Evolutionary conservation across 2,329 filamentous ascomycete genomes (phyloP).

Genomic region (Aspergillus clavatus): DNA sequence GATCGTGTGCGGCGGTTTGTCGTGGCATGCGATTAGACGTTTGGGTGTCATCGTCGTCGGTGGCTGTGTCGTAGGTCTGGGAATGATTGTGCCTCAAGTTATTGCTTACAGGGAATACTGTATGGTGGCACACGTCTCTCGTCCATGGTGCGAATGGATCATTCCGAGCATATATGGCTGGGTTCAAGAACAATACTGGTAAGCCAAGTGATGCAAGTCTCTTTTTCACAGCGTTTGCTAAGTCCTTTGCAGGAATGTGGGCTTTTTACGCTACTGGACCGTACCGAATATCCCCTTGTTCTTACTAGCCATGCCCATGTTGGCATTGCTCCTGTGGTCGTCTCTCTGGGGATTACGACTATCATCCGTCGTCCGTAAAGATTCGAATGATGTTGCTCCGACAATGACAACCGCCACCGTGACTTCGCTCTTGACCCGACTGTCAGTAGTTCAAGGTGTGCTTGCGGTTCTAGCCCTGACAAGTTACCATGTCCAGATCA

Average conservation of each 20-base stretch:
- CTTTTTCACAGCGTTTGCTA: not conserved
- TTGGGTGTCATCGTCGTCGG: constrained; percentile 59
- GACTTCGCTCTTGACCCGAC: constrained; percentile 41
- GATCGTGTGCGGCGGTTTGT: constrained; percentile 37
- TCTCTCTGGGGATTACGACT: constrained; percentile 44
- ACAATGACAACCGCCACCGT: constrained; percentile 16
- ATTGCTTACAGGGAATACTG: constrained; percentile 73
- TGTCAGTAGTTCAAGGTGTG: constrained; percentile 69
- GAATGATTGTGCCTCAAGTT: constrained; percentile 67
- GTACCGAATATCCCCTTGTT: constrained; percentile 82
- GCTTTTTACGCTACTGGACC: constrained; percentile 88
- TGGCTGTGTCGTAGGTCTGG: constrained; percentile 62
- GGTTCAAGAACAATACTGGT: constrained; percentile 91
- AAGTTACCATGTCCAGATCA: constrained; percentile 89
- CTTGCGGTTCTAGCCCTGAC: constrained; percentile 68
- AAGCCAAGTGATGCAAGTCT: constrained; percentile 30
- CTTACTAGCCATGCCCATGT: constrained; percentile 71
- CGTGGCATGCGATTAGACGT: constrained; percentile 44
- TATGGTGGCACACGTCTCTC: constrained; percentile 28
- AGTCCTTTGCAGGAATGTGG: constrained; percentile 65
- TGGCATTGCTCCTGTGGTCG: constrained; percentile 63
- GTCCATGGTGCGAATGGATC: constrained; percentile 70
- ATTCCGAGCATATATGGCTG: constrained; percentile 86
- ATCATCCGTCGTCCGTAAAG: constrained; percentile 19
- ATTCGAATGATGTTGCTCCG: constrained; percentile 9